A percentile compares a stretch with the other conserved stretches of the same genome.
Evolutionary conservation across 371 early-diverging fungal species (phyloP).

Genomic region (Mortierella sp.): DNA sequence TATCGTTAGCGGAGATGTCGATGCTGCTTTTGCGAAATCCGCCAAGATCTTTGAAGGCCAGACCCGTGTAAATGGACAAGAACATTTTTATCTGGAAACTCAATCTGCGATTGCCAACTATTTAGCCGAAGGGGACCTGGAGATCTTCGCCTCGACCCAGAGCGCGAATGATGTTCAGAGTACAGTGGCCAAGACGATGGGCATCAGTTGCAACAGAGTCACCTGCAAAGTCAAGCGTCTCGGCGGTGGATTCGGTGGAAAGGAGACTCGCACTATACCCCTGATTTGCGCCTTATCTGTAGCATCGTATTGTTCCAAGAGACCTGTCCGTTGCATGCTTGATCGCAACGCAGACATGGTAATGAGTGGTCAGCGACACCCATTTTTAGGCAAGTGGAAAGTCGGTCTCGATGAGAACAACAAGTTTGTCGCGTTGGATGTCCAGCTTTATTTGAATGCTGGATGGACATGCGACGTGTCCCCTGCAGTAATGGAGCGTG

Average conservation of each 20-base stretch:
- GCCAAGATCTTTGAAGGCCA: constrained; percentile 68
- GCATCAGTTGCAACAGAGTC: constrained; percentile 70
- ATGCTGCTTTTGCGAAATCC: constrained; percentile 60
- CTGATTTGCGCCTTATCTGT: constrained; percentile 69
- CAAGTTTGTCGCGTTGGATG: constrained; percentile 69
- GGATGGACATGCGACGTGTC: constrained; percentile 83
- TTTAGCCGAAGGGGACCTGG: constrained; percentile 68
- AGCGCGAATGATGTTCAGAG: constrained; percentile 77
- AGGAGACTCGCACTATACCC: constrained; percentile 76
- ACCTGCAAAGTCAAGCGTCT: constrained; percentile 77
- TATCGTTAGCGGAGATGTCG: constrained; percentile 68
- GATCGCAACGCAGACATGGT: constrained; percentile 86
- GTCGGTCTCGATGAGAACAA: constrained; percentile 76
- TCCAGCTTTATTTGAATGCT: constrained; percentile 71
- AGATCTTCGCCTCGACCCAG: constrained; percentile 79
- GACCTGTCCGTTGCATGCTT: constrained; percentile 77
- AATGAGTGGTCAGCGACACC: constrained; percentile 80
- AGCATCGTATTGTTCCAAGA: constrained; percentile 69
- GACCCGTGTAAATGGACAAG: constrained; percentile 74
- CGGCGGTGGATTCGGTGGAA: constrained; percentile 89
- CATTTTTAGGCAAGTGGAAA: constrained; percentile 78
- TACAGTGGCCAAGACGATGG: constrained; percentile 71
- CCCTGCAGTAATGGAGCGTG: constrained; percentile 75
- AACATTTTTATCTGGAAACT: constrained; percentile 86
- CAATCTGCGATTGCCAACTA: constrained; percentile 75